Evolutionary conservation across 129 eudicot species (phyloP), one percentile per base, ranked within the genome.

Genomic region (Rutidosis leptorrhynchoides): DNA sequence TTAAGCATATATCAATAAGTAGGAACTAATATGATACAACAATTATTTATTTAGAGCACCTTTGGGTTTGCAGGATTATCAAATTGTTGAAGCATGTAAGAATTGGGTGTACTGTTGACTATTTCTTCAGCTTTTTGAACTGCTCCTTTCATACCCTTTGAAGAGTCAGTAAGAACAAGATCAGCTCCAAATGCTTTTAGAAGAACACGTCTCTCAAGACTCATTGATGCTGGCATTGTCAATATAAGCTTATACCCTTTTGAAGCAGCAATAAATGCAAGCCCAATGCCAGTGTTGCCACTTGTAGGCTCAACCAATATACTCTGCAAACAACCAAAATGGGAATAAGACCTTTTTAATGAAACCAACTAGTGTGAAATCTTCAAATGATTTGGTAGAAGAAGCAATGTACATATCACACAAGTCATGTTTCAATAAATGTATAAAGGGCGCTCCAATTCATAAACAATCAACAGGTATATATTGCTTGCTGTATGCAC

Each of bases 201-300:
- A 65, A 94, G 92, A 54, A 94, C 99, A 78, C 99, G 87, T 82
- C 99, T 94, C 73, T 94, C 99, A 49, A 94, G 81, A 83, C 99
- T 93, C 99, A 93, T 93, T 29, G 99, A 93, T 26, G 99, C 92
- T 1, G 99, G 99, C 99, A 93, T 94, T 15, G 99, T 94, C 74
- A 94, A 67, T 51, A 87, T 89, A 52, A 94, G 94, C 75, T 86
- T 94, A 74, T 89, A 94, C 68, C 99, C 99, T 83, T 78, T 89
- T 33, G 99, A 82, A 61, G 99, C 99, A 73, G 97, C 99, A 15
- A 94, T 89, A 71, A 94, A 94, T 48, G 99, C 99, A 62, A 94
- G 99, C 6, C 95, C 99, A n/a, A 94, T 94, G 63, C 99, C 99
- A 1, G 99, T 94, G 78, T 94, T 94, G 43, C 99, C 99, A 78